Evolutionary conservation across 768 basidiomycete species (phyloP).

Genomic region (Boletus subcaerulescens): DNA sequence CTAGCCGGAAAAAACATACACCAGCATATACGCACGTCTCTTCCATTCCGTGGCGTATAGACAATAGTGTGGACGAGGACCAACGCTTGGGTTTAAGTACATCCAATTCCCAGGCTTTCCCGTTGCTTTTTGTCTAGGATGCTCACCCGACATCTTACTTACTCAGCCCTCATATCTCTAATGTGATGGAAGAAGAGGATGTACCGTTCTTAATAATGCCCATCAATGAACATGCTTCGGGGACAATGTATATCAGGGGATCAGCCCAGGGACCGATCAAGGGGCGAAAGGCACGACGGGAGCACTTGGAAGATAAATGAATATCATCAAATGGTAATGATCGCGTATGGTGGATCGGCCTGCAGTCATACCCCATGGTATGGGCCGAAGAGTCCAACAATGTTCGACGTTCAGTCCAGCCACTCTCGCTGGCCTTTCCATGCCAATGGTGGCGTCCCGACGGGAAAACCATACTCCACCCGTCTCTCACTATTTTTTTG

Average conservation of each 20-base stretch:
- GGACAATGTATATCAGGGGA: not conserved
- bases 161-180: too few species aligned
- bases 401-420: too few species aligned
- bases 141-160: not conserved
- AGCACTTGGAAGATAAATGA: conserved; percentile 1
- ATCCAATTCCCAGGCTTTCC: not conserved
- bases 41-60: not conserved
- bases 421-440: too few species aligned
- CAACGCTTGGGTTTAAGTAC: not conserved
- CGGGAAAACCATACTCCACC: not conserved
- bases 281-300: not conserved
- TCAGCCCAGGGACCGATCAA: not conserved
- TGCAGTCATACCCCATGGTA: not conserved
- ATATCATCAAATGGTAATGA: not conserved
- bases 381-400: too few species aligned
- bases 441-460: too few species aligned
- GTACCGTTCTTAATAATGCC: not conserved
- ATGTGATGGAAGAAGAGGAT: not conserved
- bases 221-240: not conserved
- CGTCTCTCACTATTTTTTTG: not conserved
- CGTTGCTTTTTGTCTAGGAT: not conserved
- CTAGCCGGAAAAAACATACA: not conserved
- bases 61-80: too few species aligned
- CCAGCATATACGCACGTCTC: not conserved
- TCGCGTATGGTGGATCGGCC: not conserved